Conservation (phyloP, 305 asterid genomes). For the Stenogyne calaminthoides region DNA sequence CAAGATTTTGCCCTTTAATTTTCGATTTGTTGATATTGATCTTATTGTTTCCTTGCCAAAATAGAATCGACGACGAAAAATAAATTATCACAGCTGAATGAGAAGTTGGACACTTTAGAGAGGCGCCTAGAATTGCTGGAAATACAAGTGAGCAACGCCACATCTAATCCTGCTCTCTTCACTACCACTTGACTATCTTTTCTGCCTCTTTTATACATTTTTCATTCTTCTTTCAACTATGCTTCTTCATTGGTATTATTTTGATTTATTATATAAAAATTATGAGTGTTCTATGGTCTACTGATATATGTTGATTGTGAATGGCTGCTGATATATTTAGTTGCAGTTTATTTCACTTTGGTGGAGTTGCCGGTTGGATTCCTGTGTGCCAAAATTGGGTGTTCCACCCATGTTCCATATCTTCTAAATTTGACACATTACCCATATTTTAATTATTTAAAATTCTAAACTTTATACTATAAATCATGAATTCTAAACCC, state of each 20-base stretch:
- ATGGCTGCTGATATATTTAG: not conserved
- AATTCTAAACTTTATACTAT: no score
- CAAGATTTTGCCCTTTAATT: no score
- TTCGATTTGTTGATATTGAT: not conserved
- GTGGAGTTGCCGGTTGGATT: no score
- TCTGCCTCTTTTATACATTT: not conserved
- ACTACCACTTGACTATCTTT: conserved; percentile 44
- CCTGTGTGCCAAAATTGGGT: no score
- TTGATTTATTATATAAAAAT: not conserved
- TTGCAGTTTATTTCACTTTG: not conserved
- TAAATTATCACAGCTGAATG: conserved; percentile 61
- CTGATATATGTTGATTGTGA: not conserved
- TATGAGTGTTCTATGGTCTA: not conserved
- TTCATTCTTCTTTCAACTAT: not conserved
- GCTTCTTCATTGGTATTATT: not conserved
- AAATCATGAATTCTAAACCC: no score
- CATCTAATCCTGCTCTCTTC: conserved; percentile 83
- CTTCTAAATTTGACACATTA: no score
- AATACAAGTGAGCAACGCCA: conserved; percentile 86
- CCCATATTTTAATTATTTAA: no score
- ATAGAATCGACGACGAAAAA: conserved; percentile 47
- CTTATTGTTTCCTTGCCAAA: conserved; percentile 1
- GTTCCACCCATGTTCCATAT: no score
- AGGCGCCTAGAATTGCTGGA: conserved; percentile 85
- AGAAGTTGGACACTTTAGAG: conserved; percentile 87